Conservation (phyloP, 2,329 filamentous ascomycete genomes). For the Fusarium nygamai region DNA sequence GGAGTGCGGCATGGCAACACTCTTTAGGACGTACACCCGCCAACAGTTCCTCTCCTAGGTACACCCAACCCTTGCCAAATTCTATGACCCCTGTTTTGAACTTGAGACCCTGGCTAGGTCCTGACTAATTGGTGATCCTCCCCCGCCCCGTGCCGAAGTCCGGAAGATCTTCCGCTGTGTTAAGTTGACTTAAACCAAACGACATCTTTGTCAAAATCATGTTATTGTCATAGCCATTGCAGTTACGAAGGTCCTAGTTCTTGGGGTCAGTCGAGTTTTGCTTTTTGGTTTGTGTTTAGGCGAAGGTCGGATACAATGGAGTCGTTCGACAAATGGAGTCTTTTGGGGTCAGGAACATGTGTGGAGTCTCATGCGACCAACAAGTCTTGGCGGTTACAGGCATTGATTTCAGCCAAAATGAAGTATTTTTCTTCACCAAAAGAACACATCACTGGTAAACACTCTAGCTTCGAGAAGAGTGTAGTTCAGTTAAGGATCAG, state of each 20-base stretch:
- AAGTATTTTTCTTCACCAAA: background rate
- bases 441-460: background rate
- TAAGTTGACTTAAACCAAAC: background rate
- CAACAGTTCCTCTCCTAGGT: background rate
- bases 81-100: background rate
- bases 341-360: background rate
- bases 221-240: background rate
- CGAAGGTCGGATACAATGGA: background rate
- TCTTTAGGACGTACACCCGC: background rate
- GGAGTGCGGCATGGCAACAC: background rate
- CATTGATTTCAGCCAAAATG: background rate
- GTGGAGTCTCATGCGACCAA: background rate
- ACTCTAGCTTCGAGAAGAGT: background rate
- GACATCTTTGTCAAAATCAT: background rate
- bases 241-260: background rate
- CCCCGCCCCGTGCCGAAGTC: background rate
- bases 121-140: background rate
- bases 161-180: background rate
- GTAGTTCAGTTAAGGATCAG: background rate
- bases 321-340: background rate
- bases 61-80: background rate
- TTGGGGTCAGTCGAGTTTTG: background rate
- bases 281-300: background rate
- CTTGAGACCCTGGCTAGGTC: background rate
- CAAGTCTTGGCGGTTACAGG: background rate